These are phyloP conservation scores for Ilyonectria robusta DNA, from an alignment of 2,329 filamentous ascomycete species.

Conservation along the genomic window DNA sequence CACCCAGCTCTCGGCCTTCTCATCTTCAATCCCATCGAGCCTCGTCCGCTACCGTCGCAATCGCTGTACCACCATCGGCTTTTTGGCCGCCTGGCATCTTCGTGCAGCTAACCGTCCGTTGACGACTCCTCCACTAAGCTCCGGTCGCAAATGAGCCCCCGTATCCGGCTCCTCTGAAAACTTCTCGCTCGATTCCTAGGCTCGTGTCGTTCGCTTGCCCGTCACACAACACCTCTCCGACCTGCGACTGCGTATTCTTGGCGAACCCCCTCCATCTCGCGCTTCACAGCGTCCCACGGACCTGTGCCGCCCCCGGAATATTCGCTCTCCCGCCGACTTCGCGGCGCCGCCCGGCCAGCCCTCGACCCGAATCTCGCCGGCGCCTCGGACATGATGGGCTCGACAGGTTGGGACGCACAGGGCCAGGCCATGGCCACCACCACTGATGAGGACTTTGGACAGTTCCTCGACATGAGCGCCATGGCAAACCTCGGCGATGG, in stretches of 20 bases:
- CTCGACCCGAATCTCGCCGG: conserved; percentile 32
- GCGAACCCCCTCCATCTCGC: conserved; percentile 4
- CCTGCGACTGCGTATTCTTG: conserved; percentile 21
- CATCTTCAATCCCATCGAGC: conserved; percentile 14
- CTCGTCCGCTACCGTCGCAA: conserved; percentile 11
- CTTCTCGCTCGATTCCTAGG: conserved; percentile 21
- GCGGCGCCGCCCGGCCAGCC: conserved; percentile 25
- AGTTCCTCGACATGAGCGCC: conserved; percentile 73
- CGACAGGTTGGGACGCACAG: conserved; percentile 68
- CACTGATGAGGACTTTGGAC: conserved; percentile 74
- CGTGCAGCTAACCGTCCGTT: conserved; percentile 31
- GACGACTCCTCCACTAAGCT: conserved; percentile 23
- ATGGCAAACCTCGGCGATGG: conserved; percentile 68
- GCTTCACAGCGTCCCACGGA: conserved; percentile 22
- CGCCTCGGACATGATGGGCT: conserved; percentile 63
- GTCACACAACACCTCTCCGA: conserved; percentile 26
- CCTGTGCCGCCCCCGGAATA: conserved; percentile 27
- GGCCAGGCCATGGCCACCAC: conserved; percentile 67
- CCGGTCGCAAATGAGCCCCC: conserved; percentile 35
- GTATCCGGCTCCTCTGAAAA: conserved; percentile 26
- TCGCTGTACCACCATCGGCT: not conserved
- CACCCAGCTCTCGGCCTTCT: conserved; percentile 16
- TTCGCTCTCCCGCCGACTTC: conserved; percentile 32
- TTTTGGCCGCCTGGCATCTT: conserved; percentile 8
- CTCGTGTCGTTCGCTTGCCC: conserved; percentile 12